Evolutionary conservation across 768 basidiomycete species (phyloP).

Genomic region (Lactifluus hygrophoroides): DNA sequence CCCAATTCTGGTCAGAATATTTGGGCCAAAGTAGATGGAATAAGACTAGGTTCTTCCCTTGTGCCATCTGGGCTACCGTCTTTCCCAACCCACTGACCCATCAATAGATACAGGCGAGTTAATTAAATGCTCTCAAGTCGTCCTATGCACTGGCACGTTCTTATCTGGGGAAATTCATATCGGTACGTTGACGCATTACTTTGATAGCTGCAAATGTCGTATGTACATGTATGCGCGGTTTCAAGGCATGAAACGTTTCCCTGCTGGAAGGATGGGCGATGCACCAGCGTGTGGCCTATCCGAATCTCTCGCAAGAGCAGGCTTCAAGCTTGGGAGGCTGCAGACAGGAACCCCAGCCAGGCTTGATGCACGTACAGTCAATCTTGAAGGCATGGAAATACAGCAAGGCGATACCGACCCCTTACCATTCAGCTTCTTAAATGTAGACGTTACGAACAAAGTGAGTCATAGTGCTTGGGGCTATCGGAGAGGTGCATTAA

Average conservation of each 20-base stretch:
- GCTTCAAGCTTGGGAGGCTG: slow-evolving; percentile 74
- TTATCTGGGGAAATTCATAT: slow-evolving; percentile 89
- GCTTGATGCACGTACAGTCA: slow-evolving; percentile 58
- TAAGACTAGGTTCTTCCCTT: slow-evolving; percentile 47
- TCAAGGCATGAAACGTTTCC: slow-evolving; percentile 59
- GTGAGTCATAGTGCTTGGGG: slow-evolving; percentile 28
- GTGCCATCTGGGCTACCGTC: neutral
- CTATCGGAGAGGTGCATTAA: neutral
- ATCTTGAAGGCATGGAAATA: slow-evolving; percentile 49
- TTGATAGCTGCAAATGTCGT: neutral
- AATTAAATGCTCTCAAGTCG: slow-evolving; percentile 70
- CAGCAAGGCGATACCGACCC: slow-evolving; percentile 65
- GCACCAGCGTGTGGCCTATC: slow-evolving; percentile 69
- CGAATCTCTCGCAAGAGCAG: slow-evolving; percentile 59
- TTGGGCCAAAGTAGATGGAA: slow-evolving; percentile 54
- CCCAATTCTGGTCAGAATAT: slow-evolving; percentile 23
- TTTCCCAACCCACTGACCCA: slow-evolving; percentile 1
- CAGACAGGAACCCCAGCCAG: slow-evolving; percentile 87
- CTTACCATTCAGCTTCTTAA: slow-evolving; percentile 69
- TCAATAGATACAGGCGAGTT: slow-evolving; percentile 60
- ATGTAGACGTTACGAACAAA: slow-evolving; percentile 58
- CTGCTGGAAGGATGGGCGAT: slow-evolving; percentile 71
- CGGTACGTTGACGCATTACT: slow-evolving; percentile 33
- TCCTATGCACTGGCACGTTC: slow-evolving; percentile 89
- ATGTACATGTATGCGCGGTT: neutral